Conservation (phyloP, 805 yeast species). For the Starmerella tilneyi region DNA sequence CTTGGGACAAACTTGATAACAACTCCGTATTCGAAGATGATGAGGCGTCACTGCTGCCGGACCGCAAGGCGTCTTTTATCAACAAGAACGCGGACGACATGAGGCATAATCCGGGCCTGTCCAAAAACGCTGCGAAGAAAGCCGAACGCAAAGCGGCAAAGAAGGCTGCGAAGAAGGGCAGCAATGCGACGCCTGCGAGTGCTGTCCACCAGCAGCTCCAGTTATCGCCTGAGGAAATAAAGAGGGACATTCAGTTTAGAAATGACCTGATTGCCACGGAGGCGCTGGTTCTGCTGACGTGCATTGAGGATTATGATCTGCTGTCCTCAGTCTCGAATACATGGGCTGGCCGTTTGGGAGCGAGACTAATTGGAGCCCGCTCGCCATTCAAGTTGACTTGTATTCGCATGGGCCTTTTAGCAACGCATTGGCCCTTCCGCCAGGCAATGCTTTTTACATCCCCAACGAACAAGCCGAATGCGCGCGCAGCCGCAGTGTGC, state of each 20-base stretch:
- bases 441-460: conserved; percentile 35
- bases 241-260: conserved; percentile 29
- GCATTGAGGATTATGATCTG: conserved; percentile 34
- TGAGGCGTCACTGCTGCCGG: conserved; percentile 11
- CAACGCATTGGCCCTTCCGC: conserved; percentile 40
- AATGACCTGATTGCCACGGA: conserved; percentile 34
- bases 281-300: conserved; percentile 35
- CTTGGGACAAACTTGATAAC: conserved; percentile 30
- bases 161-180: conserved; percentile 24
- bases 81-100: conserved; percentile 15
- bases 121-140: conserved; percentile 29
- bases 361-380: conserved; percentile 29
- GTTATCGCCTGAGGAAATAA: conserved; percentile 25
- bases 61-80: conserved; percentile 19
- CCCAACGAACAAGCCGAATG: conserved; percentile 35
- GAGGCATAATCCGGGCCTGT: conserved; percentile 15
- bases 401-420: conserved; percentile 36
- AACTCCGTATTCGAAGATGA: conserved; percentile 22
- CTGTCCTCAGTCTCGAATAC: conserved; percentile 29
- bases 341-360: conserved; percentile 27
- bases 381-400: conserved; percentile 31
- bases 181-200: conserved; percentile 13
- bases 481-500: conserved; percentile 35
- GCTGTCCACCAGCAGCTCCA: conserved; percentile 21
- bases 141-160: conserved; percentile 26